A percentile compares a stretch with the other conserved stretches of the same genome.
Conservation (phyloP, 169 alveolate genomes). For the Babesia divergens region DNA sequence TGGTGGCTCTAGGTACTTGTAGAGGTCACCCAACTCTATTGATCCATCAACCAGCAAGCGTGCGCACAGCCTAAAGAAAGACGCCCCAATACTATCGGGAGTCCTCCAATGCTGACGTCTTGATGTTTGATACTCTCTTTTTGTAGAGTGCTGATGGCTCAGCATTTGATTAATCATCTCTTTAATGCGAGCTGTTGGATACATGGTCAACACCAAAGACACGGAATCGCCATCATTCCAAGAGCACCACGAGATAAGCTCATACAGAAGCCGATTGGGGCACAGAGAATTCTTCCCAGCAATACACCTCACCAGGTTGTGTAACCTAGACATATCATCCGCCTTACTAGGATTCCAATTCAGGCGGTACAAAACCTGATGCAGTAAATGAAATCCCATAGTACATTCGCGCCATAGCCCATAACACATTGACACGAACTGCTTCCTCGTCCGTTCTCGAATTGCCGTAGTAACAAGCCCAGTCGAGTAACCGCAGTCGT, state of each 20-base stretch:
- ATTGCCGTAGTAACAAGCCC: conserved; percentile 46
- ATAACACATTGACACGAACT: conserved; percentile 42
- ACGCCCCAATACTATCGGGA: background rate
- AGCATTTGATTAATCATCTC: conserved; percentile 32
- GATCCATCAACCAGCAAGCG: conserved; percentile 6
- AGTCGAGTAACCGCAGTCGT: conserved; percentile 52
- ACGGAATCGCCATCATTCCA: conserved; percentile 11
- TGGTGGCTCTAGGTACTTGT: conserved; percentile 37
- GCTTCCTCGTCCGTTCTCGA: conserved; percentile 54
- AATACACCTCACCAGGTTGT: background rate
- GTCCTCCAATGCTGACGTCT: conserved; percentile 8
- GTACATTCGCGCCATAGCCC: conserved; percentile 53
- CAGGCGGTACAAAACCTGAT: conserved; percentile 26
- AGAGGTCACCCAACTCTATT: background rate
- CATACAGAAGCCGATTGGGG: conserved; percentile 52
- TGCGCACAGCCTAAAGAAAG: conserved; percentile 11
- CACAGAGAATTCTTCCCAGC: conserved; percentile 47
- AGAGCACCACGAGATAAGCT: conserved; percentile 48
- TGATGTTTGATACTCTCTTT: background rate
- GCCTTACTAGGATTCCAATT: background rate
- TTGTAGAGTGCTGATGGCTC: background rate
- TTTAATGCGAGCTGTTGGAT: conserved; percentile 20
- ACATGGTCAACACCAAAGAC: background rate
- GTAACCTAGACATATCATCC: background rate
- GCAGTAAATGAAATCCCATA: conserved; percentile 35